Conservation (phyloP, 1,139 yeast genomes). For the Yamadazyma sp. region DNA sequence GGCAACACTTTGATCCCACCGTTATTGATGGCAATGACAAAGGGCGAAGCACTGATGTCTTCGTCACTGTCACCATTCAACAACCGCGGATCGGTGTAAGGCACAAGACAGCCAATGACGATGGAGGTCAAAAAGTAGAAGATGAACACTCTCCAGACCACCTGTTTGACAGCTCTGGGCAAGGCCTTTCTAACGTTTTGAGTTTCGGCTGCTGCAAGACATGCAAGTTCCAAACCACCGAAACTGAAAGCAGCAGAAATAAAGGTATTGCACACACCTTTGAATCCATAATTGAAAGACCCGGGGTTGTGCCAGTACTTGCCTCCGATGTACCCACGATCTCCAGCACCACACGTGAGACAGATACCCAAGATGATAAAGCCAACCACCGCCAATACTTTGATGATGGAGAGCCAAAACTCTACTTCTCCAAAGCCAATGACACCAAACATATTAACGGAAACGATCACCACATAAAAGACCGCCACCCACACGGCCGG, state of each 20-base stretch:
- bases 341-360: constrained; percentile 45
- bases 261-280: constrained; percentile 81
- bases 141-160: constrained; percentile 67
- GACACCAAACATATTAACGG: constrained; percentile 45
- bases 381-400: constrained; percentile 45
- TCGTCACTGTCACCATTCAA: constrained; percentile 32
- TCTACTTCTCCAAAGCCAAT: constrained; percentile 50
- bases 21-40: constrained; percentile 40
- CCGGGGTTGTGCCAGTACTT: constrained; percentile 45
- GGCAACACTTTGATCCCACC: constrained; percentile 44
- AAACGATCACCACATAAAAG: constrained; percentile 35
- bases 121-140: constrained; percentile 54
- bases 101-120: constrained; percentile 49
- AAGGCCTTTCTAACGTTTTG: constrained; percentile 64
- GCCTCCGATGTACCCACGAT: constrained; percentile 41
- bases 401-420: constrained; percentile 39
- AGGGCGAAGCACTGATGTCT: constrained; percentile 39
- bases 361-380: constrained; percentile 37
- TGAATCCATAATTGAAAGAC: constrained; percentile 58
- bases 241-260: constrained; percentile 87
- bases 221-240: constrained; percentile 58
- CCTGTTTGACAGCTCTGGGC: constrained; percentile 75
- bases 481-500: constrained; percentile 48
- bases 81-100: constrained; percentile 34
- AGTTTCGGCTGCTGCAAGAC: constrained; percentile 85